phyloP scores from a whole-genome alignment of 129 eudicot genomes.

The Saposhnikovia divaricata region DNA sequence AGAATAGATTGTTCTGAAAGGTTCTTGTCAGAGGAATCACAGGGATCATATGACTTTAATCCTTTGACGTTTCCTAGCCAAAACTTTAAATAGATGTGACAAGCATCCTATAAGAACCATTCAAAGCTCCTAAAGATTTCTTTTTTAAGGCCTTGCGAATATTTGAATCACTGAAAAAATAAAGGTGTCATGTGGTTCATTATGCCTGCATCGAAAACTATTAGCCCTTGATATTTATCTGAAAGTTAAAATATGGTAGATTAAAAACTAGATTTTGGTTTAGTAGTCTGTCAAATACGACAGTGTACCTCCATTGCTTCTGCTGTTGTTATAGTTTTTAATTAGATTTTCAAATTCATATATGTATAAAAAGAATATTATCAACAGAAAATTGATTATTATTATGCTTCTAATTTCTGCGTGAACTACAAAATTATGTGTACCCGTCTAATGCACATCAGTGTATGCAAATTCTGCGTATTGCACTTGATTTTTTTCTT shows the following conservation, averaged over 20 bases:
- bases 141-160: slow-evolving; percentile 18
- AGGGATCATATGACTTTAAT: slow-evolving; percentile 39
- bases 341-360: background rate
- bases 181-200: background rate
- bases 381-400: background rate
- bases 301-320: background rate
- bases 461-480: too few relatives aligned
- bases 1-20: slow-evolving; percentile 12
- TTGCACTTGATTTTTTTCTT: too few relatives aligned
- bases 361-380: background rate
- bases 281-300: background rate
- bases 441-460: too few relatives aligned
- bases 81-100: slow-evolving; percentile 28
- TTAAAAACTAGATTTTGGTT: background rate
- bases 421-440: too few relatives aligned
- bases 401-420: too few relatives aligned
- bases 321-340: background rate
- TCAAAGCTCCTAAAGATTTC: slow-evolving; percentile 30
- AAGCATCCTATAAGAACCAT: slow-evolving; percentile 40
- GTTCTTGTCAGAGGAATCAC: slow-evolving; percentile 40
- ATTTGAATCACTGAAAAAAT: background rate
- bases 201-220: background rate
- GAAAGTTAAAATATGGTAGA: too few relatives aligned
- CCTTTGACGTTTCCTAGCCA: slow-evolving; percentile 26
- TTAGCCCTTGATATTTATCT: too few relatives aligned